Base-by-base conservation (phyloP, 2,329 filamentous ascomycete genomes). In the Aaosphaeria pasadenensis region DNA sequence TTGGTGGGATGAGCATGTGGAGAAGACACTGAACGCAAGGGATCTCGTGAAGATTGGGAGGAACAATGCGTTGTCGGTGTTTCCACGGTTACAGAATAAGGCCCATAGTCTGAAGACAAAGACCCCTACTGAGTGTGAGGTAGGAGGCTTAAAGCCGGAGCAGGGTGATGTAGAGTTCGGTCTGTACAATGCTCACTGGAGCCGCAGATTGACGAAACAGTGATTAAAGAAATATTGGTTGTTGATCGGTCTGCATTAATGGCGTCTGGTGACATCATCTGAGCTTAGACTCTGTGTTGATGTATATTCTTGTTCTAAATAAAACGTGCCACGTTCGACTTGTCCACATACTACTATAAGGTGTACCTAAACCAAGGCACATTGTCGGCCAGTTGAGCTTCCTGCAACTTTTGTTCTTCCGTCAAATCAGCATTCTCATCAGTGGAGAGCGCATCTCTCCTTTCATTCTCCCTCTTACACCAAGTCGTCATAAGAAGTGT, bases 401-500 rank as follows among this genome's bases (percentile, higher is more conserved):
- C 80, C 9, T 70, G 42, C 24, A 67, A 43, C 69, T 75, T 79
- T 72, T 84, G 79, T 53, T 79, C 78, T 39, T 74, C 65, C 2
- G 77, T 81, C 65, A 82, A 79, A 49, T 77, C 72, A 2, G 47
- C 43, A 7, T 54, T 74, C 7, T 70, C 66, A 64, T 80, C 76
- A 60, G 75, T 69, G 4, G 56, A 51, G 46, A 73, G 58, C 39
- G 65, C 63, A 24, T 84, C 79, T 11, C 83, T 73, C 43, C 80
- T 73, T 4, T 70, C 66, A 52, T 85, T 85, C 71, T 85, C 82
- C 39, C 72, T 65, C 38, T 77, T 73, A 29, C 81, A 76, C 67
- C 83, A 84, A 30, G 75, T 62, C 17, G 78, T 80, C 81, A 85
- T 85, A 57, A 78, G 70, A 40, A 75, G 62, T 39, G 74, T 78